These are phyloP conservation scores for Chenopodium berlandieri DNA, from an alignment of 148 eudicot genomes.

Conservation along the genomic window DNA sequence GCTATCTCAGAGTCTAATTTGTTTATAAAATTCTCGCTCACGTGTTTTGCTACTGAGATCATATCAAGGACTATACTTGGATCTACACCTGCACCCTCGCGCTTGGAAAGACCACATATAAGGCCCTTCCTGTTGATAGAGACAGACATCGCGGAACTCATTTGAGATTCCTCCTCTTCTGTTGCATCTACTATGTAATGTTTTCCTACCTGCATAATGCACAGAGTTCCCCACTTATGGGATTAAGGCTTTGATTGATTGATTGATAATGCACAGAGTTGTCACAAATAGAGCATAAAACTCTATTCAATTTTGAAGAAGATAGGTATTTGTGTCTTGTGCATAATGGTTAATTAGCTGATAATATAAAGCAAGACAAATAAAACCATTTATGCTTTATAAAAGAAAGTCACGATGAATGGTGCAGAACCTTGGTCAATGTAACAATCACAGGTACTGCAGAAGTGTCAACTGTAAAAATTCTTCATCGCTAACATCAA, in stretches of 20 bases:
- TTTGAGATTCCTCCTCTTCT: conserved; percentile 86
- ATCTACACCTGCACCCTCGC: conserved; percentile 84
- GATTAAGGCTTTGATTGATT: too few species aligned
- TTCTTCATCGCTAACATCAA: conserved; percentile 93
- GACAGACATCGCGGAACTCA: conserved; percentile 81
- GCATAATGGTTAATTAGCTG: too few species aligned
- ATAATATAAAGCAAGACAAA: background rate
- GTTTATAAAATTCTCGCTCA: conserved; percentile 71
- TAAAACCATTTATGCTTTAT: background rate
- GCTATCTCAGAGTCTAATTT: conserved; percentile 85
- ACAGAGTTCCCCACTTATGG: background rate
- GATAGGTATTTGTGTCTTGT: background rate
- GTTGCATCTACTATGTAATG: conserved; percentile 93
- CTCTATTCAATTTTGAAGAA: background rate
- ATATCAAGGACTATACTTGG: conserved; percentile 87
- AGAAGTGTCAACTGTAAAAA: conserved; percentile 77
- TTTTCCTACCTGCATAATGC: conserved; percentile 58
- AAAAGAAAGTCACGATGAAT: background rate
- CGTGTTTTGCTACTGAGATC: conserved; percentile 81
- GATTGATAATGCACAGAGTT: background rate
- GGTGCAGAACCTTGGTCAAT: conserved; percentile 61
- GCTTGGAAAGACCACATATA: conserved; percentile 77
- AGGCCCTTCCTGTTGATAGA: conserved; percentile 68
- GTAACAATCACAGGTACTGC: conserved; percentile 79
- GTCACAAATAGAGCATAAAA: background rate